A percentile compares a stretch with the other conserved stretches of the same genome.
phyloP scores from a whole-genome alignment of 495 filamentous ascomycete species.

The Oleoguttula mirabilis region DNA sequence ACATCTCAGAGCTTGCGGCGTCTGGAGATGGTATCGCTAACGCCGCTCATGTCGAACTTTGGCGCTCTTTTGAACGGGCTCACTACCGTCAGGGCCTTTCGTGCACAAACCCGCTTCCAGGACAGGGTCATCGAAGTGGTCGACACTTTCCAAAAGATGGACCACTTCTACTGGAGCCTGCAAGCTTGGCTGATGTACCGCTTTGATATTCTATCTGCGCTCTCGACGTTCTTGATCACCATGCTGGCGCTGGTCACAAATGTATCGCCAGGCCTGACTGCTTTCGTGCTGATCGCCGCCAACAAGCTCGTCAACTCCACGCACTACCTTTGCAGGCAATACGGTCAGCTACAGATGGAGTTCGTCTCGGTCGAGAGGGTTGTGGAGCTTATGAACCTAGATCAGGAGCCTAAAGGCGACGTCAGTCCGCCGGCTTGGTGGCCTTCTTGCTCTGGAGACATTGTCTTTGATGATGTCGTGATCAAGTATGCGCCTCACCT shows the following conservation, averaged over 20 bases:
- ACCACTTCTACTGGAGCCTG: constrained; percentile 83
- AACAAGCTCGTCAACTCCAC: constrained; percentile 54
- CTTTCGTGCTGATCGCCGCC: constrained; percentile 58
- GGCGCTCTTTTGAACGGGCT: constrained; percentile 67
- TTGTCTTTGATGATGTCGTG: constrained; percentile 63
- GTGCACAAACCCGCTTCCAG: constrained; percentile 62
- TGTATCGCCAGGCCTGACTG: constrained; percentile 59
- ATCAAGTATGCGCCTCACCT: constrained; percentile 66
- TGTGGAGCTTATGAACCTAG: constrained; percentile 61
- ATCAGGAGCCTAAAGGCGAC: constrained; percentile 55
- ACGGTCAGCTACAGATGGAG: constrained; percentile 77
- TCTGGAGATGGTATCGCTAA: constrained; percentile 73
- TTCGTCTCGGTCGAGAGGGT: constrained; percentile 80
- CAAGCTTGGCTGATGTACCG: constrained; percentile 73
- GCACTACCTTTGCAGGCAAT: constrained; percentile 58
- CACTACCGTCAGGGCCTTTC: constrained; percentile 67
- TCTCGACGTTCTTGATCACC: constrained; percentile 59
- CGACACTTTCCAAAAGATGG: constrained; percentile 80
- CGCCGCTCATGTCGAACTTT: constrained; percentile 75
- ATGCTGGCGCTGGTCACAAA: constrained; percentile 55
- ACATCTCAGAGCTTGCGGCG: constrained; percentile 70
- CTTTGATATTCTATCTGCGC: constrained; percentile 57
- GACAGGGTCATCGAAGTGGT: constrained; percentile 59
- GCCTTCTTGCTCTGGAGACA: constrained; percentile 56
- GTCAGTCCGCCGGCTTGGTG: constrained; percentile 60